Evolutionary conservation across 31 red algal genomes (phyloP).

Genomic region (Asparagopsis taxiformis): DNA sequence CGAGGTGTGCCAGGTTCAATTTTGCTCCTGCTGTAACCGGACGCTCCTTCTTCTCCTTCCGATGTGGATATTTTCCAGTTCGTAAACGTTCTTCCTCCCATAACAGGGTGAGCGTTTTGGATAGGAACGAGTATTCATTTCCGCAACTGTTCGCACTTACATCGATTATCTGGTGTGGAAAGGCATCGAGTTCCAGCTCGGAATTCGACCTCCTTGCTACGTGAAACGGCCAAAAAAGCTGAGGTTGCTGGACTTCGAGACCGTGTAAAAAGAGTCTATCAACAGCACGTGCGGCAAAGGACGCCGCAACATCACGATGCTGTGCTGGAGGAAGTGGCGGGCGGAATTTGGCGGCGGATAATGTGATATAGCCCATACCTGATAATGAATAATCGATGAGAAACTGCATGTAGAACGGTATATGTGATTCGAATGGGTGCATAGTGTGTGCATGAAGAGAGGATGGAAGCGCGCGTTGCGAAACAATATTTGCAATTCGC

Average conservation of each 20-base stretch:
- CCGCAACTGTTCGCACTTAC: constrained; percentile 2
- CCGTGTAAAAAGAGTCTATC: constrained; percentile 10
- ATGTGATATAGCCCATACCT: constrained; percentile 82
- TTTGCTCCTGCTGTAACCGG: constrained; percentile 31
- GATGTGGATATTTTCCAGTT: constrained; percentile 40
- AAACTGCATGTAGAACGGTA: constrained; percentile 77
- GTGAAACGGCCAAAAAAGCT: constrained; percentile 44
- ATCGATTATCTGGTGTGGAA: constrained; percentile 32
- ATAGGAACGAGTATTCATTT: constrained; percentile 24
- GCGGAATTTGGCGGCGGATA: constrained; percentile 66
- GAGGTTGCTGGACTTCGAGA: neutral
- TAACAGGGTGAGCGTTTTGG: constrained; percentile 31
- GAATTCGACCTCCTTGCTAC: constrained; percentile 45
- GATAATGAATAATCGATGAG: constrained; percentile 71
- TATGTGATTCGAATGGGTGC: constrained; percentile 70
- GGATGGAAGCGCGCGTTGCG: constrained; percentile 30
- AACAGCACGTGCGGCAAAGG: neutral
- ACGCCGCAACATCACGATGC: neutral
- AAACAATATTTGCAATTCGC: constrained; percentile 53
- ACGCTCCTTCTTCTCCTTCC: constrained; percentile 8
- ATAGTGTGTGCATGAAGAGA: constrained; percentile 18
- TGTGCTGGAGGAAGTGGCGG: constrained; percentile 46
- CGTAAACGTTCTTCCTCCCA: constrained; percentile 73
- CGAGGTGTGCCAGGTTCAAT: constrained; percentile 19
- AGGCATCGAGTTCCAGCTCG: constrained; percentile 58